phyloP scores from a whole-genome alignment of 768 basidiomycete species.

The Mycena rebaudengoi region DNA sequence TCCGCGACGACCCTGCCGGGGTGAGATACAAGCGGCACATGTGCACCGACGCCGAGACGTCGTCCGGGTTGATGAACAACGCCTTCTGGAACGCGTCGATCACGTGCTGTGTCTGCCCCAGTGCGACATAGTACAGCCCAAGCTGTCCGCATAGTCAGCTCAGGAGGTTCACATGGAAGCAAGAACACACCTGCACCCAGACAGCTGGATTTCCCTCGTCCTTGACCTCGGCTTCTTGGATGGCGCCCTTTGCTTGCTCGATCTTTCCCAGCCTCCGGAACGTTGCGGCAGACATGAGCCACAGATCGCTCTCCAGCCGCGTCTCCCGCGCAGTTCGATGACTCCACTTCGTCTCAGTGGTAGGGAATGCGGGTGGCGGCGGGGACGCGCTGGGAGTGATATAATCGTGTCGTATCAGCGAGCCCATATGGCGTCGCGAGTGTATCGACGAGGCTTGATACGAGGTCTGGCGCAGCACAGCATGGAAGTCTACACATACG shows the following conservation, averaged over 20 bases:
- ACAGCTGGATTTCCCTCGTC: slow-evolving; percentile 89
- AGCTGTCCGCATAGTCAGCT: slow-evolving; percentile 3
- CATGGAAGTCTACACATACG: slow-evolving; percentile 71
- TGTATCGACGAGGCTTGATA: slow-evolving; percentile 87
- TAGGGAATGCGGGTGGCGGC: slow-evolving; percentile 47
- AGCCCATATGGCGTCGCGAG: slow-evolving; percentile 70
- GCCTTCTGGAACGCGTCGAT: slow-evolving; percentile 86
- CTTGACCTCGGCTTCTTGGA: slow-evolving; percentile 92
- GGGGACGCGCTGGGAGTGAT: slow-evolving; percentile 47
- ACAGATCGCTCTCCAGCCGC: slow-evolving; percentile 82
- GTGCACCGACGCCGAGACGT: slow-evolving; percentile 81
- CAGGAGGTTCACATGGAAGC: not conserved
- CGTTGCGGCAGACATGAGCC: slow-evolving; percentile 94
- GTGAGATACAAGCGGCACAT: slow-evolving; percentile 79
- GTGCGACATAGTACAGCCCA: slow-evolving; percentile 64
- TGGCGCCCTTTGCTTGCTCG: slow-evolving; percentile 89
- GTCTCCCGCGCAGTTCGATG: slow-evolving; percentile 64
- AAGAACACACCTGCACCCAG: slow-evolving; percentile 86
- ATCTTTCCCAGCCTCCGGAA: slow-evolving; percentile 90
- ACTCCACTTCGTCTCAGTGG: slow-evolving; percentile 45
- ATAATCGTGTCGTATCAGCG: slow-evolving; percentile 49
- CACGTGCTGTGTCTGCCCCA: slow-evolving; percentile 67
- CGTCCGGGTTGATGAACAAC: slow-evolving; percentile 83
- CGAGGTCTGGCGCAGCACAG: slow-evolving; percentile 63
- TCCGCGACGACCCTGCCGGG: slow-evolving; percentile 29